Percentiles rank a stretch among this genome's conserved stretches.
Conservation (phyloP, 2,329 filamentous ascomycete genomes). For the Xylariaceae sp. region DNA sequence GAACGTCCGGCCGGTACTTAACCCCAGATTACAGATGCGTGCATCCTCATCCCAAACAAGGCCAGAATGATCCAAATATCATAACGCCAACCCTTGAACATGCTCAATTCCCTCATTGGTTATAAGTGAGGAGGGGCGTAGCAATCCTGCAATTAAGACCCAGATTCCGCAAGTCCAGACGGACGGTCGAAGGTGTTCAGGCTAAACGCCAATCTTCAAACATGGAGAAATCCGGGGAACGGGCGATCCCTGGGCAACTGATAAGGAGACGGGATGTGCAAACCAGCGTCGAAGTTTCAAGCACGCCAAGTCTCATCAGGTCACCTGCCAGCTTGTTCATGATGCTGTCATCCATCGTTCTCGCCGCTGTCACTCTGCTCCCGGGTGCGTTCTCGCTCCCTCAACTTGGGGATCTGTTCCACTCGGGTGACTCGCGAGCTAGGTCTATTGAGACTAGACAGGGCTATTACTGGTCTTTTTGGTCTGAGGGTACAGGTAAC, state of each 20-base stretch:
- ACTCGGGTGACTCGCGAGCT: constrained; percentile 17
- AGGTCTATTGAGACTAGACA: constrained; percentile 20
- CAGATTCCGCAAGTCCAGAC: too few species aligned
- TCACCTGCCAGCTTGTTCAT: constrained; percentile 3
- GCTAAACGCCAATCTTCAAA: too few species aligned
- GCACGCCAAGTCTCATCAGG: neutral
- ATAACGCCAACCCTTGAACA: too few species aligned
- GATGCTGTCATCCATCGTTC: constrained; percentile 25
- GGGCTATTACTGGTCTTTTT: constrained; percentile 29
- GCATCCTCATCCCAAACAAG: too few species aligned
- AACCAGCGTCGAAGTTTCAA: neutral
- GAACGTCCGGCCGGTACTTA: too few species aligned
- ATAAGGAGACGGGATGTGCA: constrained; percentile 5
- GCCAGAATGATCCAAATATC: too few species aligned
- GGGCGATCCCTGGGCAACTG: neutral
- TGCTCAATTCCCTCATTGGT: too few species aligned
- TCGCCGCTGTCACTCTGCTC: constrained; percentile 23
- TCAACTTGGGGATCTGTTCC: constrained; percentile 17
- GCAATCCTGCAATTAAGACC: too few species aligned
- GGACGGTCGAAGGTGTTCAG: too few species aligned
- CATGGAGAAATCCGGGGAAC: constrained; percentile 3
- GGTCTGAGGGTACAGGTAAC: constrained; percentile 38
- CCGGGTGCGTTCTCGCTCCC: constrained; percentile 23
- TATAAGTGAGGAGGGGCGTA: too few species aligned
- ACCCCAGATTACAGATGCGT: too few species aligned